These are phyloP conservation scores for Vicia faba DNA, from an alignment of 306 rosid genomes.

Conservation along the genomic window DNA sequence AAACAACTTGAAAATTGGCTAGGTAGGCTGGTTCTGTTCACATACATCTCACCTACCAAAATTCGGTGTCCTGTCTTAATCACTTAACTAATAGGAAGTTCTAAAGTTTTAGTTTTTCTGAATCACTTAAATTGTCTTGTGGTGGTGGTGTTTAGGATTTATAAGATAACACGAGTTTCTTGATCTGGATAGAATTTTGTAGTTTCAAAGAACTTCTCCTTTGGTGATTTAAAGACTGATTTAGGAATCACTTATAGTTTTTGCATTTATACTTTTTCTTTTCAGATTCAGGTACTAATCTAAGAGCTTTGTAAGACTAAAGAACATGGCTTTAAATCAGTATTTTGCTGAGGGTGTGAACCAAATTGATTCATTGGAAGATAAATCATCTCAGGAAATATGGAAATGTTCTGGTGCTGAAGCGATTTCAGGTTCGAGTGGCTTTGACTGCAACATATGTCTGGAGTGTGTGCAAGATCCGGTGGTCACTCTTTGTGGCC, in stretches of 20 bases:
- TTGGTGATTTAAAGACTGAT: constrained; percentile 1
- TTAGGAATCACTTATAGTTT: background rate
- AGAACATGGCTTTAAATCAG: constrained; percentile 53
- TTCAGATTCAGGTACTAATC: constrained; percentile 38
- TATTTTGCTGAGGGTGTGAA: constrained; percentile 46
- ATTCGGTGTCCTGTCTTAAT: background rate
- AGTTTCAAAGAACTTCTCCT: background rate
- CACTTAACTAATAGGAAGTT: constrained; percentile 22
- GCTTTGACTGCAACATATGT: constrained; percentile 93
- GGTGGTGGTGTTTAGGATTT: constrained; percentile 12
- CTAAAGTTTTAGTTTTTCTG: constrained; percentile 24
- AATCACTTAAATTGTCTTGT: constrained; percentile 1
- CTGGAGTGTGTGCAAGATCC: constrained; percentile 80
- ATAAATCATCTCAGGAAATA: constrained; percentile 42
- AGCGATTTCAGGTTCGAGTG: constrained; percentile 43
- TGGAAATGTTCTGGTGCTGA: constrained; percentile 49
- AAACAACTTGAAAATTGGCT: background rate
- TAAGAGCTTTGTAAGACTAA: constrained; percentile 10
- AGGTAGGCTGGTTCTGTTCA: constrained; percentile 20
- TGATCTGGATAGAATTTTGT: constrained; percentile 14
- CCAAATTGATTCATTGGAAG: constrained; percentile 44
- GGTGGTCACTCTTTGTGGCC: constrained; percentile 96
- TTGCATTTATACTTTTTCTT: constrained; percentile 9
- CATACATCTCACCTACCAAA: constrained; percentile 34
- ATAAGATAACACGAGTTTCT: background rate